Evolutionary conservation across 2,329 filamentous ascomycete species (phyloP), one percentile per base, ranked within the genome.

Genomic region (Ceratocystiopsis brevicomis): DNA sequence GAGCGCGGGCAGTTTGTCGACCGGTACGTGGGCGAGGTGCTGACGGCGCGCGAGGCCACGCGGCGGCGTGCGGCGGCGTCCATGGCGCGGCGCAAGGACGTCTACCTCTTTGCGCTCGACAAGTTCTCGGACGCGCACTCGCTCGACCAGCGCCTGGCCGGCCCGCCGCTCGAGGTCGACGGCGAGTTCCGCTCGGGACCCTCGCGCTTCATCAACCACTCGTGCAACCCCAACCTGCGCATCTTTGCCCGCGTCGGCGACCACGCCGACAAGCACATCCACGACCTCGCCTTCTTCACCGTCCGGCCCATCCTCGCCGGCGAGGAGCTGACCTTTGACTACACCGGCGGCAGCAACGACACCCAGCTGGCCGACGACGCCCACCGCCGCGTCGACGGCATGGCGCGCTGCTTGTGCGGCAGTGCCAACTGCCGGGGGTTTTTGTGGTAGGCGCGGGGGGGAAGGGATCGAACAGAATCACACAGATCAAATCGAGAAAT

Each of bases 161-260:
- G 67, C 0, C 61, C 68, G 6, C 66, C 74, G 15, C 59, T 80
- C 4, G 73, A 77, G 49, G 69, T 77, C 0, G 76, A 78, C 45
- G 84, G 84, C 12, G 78, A 87, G 56, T 81, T 80, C 56, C 75
- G 78, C 64, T 81, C 82, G 1, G 81, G 81, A 0, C 80, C 81
- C 0, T 83, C 81, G 0, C 71, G 82, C 3, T 90, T 88, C 58
- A 81, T 88, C 56, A 90, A 90, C 52, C 83, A 90, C 56, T 81
- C 73, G 2, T 88, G 83, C 56, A 72, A 82, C 5, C 82, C 83
- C 0, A 88, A 87, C 53, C 69, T 85, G 53, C 68, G 79, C 14
- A 83, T 86, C 47, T 88, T 87, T 58, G 81, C 80, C 0, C 74
- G 84, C 1, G 79, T 82, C 1, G 81, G 80, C 41, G 82, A 87